Percentiles rank a stretch among this genome's conserved stretches.
phyloP scores from a whole-genome alignment of 768 basidiomycete genomes.

The Tricholoma bakamatsutake region DNA sequence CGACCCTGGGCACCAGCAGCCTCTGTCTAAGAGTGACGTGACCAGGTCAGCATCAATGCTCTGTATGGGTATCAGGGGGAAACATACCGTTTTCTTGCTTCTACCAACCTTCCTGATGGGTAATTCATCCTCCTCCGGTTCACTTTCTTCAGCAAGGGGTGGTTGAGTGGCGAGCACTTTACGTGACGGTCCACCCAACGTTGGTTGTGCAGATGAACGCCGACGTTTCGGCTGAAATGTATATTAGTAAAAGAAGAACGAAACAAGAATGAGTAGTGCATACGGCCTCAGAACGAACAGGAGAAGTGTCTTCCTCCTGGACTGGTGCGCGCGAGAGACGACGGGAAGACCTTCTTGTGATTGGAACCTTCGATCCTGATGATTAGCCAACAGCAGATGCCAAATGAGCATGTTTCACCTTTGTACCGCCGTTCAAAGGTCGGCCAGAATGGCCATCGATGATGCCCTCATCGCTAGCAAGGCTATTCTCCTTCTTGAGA shows the following conservation, averaged over 20 bases:
- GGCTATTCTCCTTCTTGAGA: slow-evolving; percentile 58
- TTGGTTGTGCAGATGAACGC: slow-evolving; percentile 74
- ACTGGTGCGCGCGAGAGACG: slow-evolving; percentile 54
- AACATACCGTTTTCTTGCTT: slow-evolving; percentile 50
- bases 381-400: neutral
- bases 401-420: neutral
- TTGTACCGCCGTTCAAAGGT: slow-evolving; percentile 32
- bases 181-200: slow-evolving; percentile 43
- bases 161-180: slow-evolving; percentile 34
- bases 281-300: slow-evolving; percentile 51
- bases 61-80: neutral
- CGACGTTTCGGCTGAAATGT: slow-evolving; percentile 63
- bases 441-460: slow-evolving; percentile 78
- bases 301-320: slow-evolving; percentile 37
- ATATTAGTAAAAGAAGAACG: slow-evolving; percentile 4
- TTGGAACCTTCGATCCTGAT: slow-evolving; percentile 10
- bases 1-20: slow-evolving; percentile 49
- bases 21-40: slow-evolving; percentile 28
- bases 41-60: neutral
- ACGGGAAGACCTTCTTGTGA: slow-evolving; percentile 54
- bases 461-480: slow-evolving; percentile 79
- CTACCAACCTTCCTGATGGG: slow-evolving; percentile 55
- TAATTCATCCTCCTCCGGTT: slow-evolving; percentile 62
- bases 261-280: slow-evolving; percentile 16
- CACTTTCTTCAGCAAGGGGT: slow-evolving; percentile 64